phyloP scores from a whole-genome alignment of 179 eudicot species.

The Kewa caespitosa region DNA sequence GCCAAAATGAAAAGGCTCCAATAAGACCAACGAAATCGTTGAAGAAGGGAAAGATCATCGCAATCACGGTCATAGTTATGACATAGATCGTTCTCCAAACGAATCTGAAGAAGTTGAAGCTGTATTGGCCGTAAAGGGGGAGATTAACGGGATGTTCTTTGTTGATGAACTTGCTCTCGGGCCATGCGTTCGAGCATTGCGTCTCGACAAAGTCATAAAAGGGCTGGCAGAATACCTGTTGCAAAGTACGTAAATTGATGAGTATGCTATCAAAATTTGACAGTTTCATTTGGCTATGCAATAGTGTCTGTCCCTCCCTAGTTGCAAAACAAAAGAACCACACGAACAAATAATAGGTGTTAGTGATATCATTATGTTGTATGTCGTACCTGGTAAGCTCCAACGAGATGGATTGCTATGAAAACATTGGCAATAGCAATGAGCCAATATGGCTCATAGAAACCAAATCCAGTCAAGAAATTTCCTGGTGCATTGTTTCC shows the following conservation, averaged over 20 bases:
- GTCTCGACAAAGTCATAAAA: slow-evolving; percentile 45
- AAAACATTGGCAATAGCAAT: slow-evolving; percentile 51
- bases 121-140: slow-evolving; percentile 18
- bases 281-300: too few species aligned
- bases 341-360: not conserved
- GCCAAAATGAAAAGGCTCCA: slow-evolving; percentile 59
- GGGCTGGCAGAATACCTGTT: slow-evolving; percentile 53
- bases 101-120: slow-evolving; percentile 37
- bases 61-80: slow-evolving; percentile 31
- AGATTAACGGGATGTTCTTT: slow-evolving; percentile 30
- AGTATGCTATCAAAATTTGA: too few species aligned
- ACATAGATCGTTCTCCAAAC: slow-evolving; percentile 54
- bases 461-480: slow-evolving; percentile 69
- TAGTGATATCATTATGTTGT: not conserved
- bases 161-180: slow-evolving; percentile 37
- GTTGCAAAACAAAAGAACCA: too few species aligned
- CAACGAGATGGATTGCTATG: slow-evolving; percentile 57
- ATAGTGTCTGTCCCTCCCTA: too few species aligned
- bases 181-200: slow-evolving; percentile 33
- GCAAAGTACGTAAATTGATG: too few species aligned
- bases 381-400: slow-evolving; percentile 58
- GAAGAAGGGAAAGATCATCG: slow-evolving; percentile 61
- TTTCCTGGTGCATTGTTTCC: slow-evolving; percentile 69
- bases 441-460: slow-evolving; percentile 72
- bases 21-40: slow-evolving; percentile 54